phyloP scores from a whole-genome alignment of 768 basidiomycete species.

The Psilocybe cubensis region DNA sequence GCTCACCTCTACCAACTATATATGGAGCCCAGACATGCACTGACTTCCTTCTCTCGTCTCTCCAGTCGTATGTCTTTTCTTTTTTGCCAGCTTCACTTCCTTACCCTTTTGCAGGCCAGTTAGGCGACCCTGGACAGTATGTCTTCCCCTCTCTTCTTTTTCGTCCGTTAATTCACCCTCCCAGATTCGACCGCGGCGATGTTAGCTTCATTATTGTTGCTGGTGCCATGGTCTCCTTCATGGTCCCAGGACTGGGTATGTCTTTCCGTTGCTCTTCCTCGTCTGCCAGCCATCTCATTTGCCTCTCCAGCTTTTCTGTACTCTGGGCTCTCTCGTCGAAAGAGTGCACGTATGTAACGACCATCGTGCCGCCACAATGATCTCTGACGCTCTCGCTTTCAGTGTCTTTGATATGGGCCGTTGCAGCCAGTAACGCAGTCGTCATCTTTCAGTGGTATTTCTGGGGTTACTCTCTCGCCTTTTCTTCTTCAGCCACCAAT shows the following conservation, averaged over 20 bases:
- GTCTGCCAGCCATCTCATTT: conserved; percentile 3
- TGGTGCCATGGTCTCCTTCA: conserved; percentile 74
- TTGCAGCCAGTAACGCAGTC: conserved; percentile 72
- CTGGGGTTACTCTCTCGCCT: conserved; percentile 76
- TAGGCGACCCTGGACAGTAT: conserved; percentile 1
- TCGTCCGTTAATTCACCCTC: conserved; percentile 5
- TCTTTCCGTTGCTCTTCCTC: background rate
- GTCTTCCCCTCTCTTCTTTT: background rate
- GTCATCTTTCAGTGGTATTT: conserved; percentile 82
- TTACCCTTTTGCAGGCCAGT: background rate
- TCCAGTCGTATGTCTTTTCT: conserved; percentile 6
- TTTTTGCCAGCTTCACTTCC: background rate
- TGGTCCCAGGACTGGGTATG: conserved; percentile 75
- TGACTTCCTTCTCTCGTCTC: conserved; percentile 8
- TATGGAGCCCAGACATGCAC: conserved; percentile 18
- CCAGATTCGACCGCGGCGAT: conserved; percentile 73
- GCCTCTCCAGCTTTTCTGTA: conserved; percentile 65
- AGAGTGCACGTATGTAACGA: conserved; percentile 51
- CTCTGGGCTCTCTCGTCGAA: conserved; percentile 72
- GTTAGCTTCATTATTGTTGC: conserved; percentile 70
- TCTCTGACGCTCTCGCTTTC: conserved; percentile 7
- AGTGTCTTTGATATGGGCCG: conserved; percentile 79
- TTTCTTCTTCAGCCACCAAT: conserved; percentile 76
- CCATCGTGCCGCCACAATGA: background rate
- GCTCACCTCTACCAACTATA: background rate